These are phyloP conservation scores for Paramecium primaurelia DNA, from an alignment of 73 alveolate genomes.

Conservation along the genomic window DNA sequence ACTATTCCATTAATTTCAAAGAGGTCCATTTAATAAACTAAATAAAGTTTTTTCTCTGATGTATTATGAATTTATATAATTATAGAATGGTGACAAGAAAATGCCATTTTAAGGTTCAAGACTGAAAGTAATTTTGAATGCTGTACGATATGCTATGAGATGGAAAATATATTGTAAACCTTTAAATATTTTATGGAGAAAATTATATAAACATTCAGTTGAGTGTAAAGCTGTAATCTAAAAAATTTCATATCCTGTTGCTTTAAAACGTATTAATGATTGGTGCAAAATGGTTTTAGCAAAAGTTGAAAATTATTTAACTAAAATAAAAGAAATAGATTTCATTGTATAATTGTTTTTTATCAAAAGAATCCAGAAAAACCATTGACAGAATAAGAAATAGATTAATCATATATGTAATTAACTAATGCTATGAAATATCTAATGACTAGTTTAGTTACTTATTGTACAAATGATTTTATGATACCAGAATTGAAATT, in stretches of 20 bases:
- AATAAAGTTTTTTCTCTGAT: background rate
- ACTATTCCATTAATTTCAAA: background rate
- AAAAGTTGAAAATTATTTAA: background rate
- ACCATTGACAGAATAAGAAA: background rate
- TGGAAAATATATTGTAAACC: conserved; percentile 48
- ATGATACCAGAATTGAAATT: conserved; percentile 37
- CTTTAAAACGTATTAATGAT: background rate
- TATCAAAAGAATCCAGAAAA: background rate
- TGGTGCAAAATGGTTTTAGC: conserved; percentile 35
- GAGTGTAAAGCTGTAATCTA: conserved; percentile 1
- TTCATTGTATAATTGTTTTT: background rate
- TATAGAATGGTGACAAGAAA: background rate
- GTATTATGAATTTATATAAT: background rate
- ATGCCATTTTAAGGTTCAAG: background rate
- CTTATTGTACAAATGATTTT: conserved; percentile 30
- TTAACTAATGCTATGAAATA: conserved; percentile 42
- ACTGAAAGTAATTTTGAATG: background rate
- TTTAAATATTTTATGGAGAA: conserved; percentile 8
- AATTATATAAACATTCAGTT: background rate
- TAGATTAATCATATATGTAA: background rate
- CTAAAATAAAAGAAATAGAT: conserved; percentile 33
- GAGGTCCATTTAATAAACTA: background rate
- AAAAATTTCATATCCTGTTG: conserved; percentile 11
- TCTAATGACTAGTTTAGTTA: conserved; percentile 33
- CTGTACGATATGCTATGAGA: background rate